Evolutionary conservation across 352 stramenopile species (phyloP).

Genomic region (Phytophthora megakarya): DNA sequence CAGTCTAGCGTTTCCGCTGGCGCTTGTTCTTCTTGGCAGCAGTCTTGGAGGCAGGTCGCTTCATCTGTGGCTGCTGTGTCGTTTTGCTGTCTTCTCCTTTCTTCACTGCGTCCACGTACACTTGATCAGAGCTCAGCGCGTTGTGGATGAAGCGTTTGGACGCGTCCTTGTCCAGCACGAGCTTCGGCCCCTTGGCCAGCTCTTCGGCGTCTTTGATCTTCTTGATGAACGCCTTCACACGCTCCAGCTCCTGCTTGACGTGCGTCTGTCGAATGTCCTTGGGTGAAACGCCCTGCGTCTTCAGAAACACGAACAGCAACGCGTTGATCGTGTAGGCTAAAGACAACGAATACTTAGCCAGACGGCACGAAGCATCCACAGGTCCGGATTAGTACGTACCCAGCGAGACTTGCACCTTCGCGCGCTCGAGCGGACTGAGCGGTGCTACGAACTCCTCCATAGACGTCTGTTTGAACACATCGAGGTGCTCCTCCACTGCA

Average conservation of each 20-base stretch:
- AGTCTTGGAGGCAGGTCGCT: slow-evolving; percentile 26
- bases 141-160: slow-evolving; percentile 87
- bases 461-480: slow-evolving; percentile 56
- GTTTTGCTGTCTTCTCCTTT: slow-evolving; percentile 34
- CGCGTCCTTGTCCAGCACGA: slow-evolving; percentile 79
- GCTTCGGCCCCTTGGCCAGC: slow-evolving; percentile 71
- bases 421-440: slow-evolving; percentile 71
- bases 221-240: slow-evolving; percentile 88
- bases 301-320: slow-evolving; percentile 87
- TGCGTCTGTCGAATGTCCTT: slow-evolving; percentile 91
- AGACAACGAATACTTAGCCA: too few relatives aligned
- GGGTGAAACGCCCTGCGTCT: slow-evolving; percentile 84
- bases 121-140: slow-evolving; percentile 84
- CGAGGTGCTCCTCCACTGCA: slow-evolving; percentile 74
- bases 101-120: slow-evolving; percentile 75
- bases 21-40: slow-evolving; percentile 61
- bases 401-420: slow-evolving; percentile 84
- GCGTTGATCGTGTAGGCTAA: slow-evolving; percentile 88
- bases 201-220: slow-evolving; percentile 91
- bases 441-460: slow-evolving; percentile 65
- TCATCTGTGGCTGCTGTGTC: slow-evolving; percentile 32
- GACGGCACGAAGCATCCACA: too few relatives aligned
- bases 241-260: slow-evolving; percentile 90
- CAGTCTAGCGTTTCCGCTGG: slow-evolving; percentile 49
- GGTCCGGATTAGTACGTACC: too few relatives aligned